A percentile compares a stretch with the other conserved stretches of the same genome.
Conservation (phyloP, 352 stramenopile genomes). For the Phytophthora fragariae region DNA sequence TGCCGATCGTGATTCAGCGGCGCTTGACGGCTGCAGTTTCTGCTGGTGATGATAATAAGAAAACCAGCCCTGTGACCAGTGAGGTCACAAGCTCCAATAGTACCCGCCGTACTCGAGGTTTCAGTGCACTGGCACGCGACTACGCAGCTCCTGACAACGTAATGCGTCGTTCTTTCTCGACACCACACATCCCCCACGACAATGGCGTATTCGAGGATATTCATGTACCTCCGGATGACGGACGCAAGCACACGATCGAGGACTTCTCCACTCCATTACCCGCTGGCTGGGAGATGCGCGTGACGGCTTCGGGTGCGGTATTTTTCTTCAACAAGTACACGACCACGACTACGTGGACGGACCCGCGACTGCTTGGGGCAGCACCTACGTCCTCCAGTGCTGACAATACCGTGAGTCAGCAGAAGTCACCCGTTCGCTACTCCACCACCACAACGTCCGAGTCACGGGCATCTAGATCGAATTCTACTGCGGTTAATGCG, state of each 20-base stretch:
- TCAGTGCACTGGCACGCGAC: conserved; percentile 33
- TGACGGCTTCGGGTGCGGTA: conserved; percentile 68
- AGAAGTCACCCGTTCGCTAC: conserved; percentile 23
- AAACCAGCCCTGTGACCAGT: neutral
- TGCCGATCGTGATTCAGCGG: conserved; percentile 37
- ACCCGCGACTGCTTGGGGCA: conserved; percentile 52
- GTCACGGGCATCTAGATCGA: conserved; percentile 28
- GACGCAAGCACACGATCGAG: conserved; percentile 65
- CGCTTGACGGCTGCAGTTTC: conserved; percentile 9
- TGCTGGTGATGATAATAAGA: conserved; percentile 1
- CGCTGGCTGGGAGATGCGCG: conserved; percentile 84
- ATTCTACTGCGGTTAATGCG: conserved; percentile 23
- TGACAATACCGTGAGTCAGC: conserved; percentile 15
- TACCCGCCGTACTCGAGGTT: conserved; percentile 34
- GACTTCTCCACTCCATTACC: conserved; percentile 82
- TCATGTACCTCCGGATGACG: conserved; percentile 64
- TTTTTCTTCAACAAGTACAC: conserved; percentile 86
- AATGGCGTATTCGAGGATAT: conserved; percentile 35
- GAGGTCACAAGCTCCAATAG: conserved; percentile 16
- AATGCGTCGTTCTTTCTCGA: conserved; percentile 53
- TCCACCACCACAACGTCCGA: conserved; percentile 22
- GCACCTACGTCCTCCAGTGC: conserved; percentile 19
- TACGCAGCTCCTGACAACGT: conserved; percentile 38
- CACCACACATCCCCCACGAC: conserved; percentile 44
- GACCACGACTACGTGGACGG: conserved; percentile 78